Base-by-base conservation (phyloP, 1,284 basidiomycete genomes). In the Leccinum laetum region DNA sequence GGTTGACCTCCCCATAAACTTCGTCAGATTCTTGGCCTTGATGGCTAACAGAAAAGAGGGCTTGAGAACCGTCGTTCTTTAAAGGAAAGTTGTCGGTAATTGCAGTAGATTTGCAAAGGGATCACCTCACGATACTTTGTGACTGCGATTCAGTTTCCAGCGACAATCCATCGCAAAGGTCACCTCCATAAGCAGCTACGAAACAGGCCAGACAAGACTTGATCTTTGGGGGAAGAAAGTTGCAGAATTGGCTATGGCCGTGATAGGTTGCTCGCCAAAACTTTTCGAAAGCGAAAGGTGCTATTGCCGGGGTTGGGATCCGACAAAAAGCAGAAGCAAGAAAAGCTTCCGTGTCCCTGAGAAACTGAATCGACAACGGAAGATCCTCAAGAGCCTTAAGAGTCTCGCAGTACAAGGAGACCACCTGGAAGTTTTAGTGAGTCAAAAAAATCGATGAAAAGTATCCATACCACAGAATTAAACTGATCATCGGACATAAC, bases 191-290 rank as follows among this genome's bases (percentile, higher is more conserved):
- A 18, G 78, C 77, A 63, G 79, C 79, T 55, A 76, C 75, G 63
- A 80, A 79, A 26, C 75, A 76, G 63, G 76, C 71, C 49, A 86
- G 69, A 64, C 79, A 81, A 41, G 72, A 73, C 44, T 75, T 77
- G 61, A 85, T 73, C 29, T 73, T 74, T 8, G 70, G 67, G 0
- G 84, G 82, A 64, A 82, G 80, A 14, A 70, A 61, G 0, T 67
- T 46, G 60, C 69, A 70, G 32, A 81, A 78, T 39, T 80, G 73
- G 35, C 72, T 70, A 35, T 69, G 73, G 14, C 73, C 72, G 41
- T 83, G 79, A 67, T 84, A 87, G 3, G 82, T 84, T 46, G 72
- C 73, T 35, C 77, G 78, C 85, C 85, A 87, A 68, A 83, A 87
- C 3, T 69, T 73, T 65, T 80, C 76, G 67, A 89, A 89, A 1